These are phyloP conservation scores for Acacia concinna DNA, from an alignment of 331 rosid species.

Conservation along the genomic window DNA sequence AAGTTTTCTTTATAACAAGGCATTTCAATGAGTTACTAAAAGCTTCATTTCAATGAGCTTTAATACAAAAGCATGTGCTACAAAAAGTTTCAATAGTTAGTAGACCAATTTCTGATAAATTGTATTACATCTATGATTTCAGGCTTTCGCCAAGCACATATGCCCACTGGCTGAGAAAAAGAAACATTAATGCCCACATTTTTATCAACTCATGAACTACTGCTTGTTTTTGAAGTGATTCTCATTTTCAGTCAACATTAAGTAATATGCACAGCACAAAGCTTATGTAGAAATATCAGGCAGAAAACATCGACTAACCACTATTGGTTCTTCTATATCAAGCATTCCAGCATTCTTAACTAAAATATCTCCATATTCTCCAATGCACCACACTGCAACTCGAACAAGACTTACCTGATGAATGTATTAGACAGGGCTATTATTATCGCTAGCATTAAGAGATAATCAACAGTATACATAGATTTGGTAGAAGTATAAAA, in stretches of 20 bases:
- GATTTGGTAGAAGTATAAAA: constrained; percentile 25
- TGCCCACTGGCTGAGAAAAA: not conserved
- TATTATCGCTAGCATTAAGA: constrained; percentile 15
- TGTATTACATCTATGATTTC: constrained; percentile 12
- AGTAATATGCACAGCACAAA: not conserved
- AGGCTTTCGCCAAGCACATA: constrained; percentile 12
- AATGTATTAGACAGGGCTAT: constrained; percentile 31
- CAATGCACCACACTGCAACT: constrained; percentile 98
- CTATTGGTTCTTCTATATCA: constrained; percentile 81
- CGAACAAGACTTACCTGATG: constrained; percentile 92
- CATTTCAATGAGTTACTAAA: constrained; percentile 25
- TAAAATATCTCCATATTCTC: constrained; percentile 93
- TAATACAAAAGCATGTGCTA: constrained; percentile 16
- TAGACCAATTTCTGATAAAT: constrained; percentile 24
- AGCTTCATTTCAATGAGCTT: constrained; percentile 22
- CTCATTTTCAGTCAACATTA: not conserved
- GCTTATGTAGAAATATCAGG: constrained; percentile 20
- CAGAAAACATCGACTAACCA: constrained; percentile 58
- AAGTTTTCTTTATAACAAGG: not conserved
- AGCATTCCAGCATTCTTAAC: constrained; percentile 84
- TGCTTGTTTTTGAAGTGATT: not conserved
- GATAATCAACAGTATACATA: constrained; percentile 23
- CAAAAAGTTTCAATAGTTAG: constrained; percentile 13
- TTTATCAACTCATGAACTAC: constrained; percentile 19
- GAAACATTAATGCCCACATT: constrained; percentile 21